Base-by-base conservation (phyloP, 2,329 filamentous ascomycete species). In the Aureobasidium subglaciale region DNA sequence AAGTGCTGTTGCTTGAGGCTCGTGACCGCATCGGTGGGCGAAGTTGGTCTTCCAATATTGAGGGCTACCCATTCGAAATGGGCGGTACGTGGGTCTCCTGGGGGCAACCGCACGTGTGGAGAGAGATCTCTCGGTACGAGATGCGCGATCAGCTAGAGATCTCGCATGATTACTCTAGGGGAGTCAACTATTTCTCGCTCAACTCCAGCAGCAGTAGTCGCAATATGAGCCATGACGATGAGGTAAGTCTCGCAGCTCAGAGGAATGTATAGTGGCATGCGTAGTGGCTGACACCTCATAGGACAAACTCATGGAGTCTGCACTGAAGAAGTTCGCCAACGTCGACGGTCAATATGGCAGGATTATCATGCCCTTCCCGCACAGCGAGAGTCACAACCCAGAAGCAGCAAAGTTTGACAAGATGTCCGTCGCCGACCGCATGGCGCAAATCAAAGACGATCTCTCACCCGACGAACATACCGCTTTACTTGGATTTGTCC, bases 71-170 rank as follows among this genome's bases (percentile, higher is more conserved):
- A 0, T 76, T 70, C 46, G 76, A 78, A 49, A 73, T 79, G 70
- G 76, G 76, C 0, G 77, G 77, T 0, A 77, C 75, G 0, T 79
- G 75, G 75, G 68, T 78, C 0, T 72, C 72, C 53, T 76, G 74
- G 74, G 53, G 58, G 18, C 61, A 63, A 24, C 62, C 61, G 4
- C 58, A 69, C 56, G 35, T 69, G 1, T 70, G 63, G 30, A 41
- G 41, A 15, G 67, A 71, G 43, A 49, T 70, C 0, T 61, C 60
- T 2, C 62, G 65, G 10, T 70, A 70, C 32, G 57, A 61, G n/a
- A 59, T 69, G 25, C 29, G 48, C 24, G 6, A 50, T 37, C 9
- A 54, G 54, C 4, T 60, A 27, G 30, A 59, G 40, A 56, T 59
- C 48, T 49, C 56, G 38, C 58, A 58, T 22, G 59, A 59, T n/a